Percentiles rank a stretch among this genome's conserved stretches.
These are phyloP conservation scores for Aureobasidium uvarum DNA, from an alignment of 2,329 filamentous ascomycete species.

Conservation along the genomic window DNA sequence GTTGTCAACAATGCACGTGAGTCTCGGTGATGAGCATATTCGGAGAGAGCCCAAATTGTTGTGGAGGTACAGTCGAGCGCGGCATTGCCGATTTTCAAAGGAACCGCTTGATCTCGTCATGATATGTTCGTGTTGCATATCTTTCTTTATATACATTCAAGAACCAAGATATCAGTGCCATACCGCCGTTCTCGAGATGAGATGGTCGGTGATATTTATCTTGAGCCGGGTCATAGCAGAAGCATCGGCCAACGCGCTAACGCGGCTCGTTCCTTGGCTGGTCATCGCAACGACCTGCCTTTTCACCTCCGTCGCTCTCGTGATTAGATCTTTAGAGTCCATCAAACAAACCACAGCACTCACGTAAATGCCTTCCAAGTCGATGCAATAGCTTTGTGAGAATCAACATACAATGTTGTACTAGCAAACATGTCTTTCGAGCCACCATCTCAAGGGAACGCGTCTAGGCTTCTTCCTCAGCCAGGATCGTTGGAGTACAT, in stretches of 20 bases:
- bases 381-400: not conserved
- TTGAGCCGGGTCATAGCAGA: not conserved
- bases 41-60: not conserved
- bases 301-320: not conserved
- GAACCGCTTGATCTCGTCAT: not conserved
- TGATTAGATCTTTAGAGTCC: not conserved
- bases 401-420: not conserved
- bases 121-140: no score
- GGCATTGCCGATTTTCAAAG: no score
- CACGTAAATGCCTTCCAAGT: not conserved
- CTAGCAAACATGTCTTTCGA: conserved; percentile 15
- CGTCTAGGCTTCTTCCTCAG: conserved; percentile 2
- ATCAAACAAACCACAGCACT: not conserved
- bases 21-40: not conserved
- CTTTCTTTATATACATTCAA: not conserved
- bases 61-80: not conserved
- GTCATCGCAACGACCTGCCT: conserved; percentile 5
- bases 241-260: not conserved
- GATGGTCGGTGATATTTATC: not conserved
- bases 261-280: conserved; percentile 1
- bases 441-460: not conserved
- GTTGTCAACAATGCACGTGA: not conserved
- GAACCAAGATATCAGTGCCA: not conserved
- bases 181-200: not conserved
- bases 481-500: conserved; percentile 32